Percentiles rank a stretch among this genome's conserved stretches.
phyloP scores from a whole-genome alignment of 1,284 basidiomycete genomes.

The Pyrrhoderma lamaoense region DNA sequence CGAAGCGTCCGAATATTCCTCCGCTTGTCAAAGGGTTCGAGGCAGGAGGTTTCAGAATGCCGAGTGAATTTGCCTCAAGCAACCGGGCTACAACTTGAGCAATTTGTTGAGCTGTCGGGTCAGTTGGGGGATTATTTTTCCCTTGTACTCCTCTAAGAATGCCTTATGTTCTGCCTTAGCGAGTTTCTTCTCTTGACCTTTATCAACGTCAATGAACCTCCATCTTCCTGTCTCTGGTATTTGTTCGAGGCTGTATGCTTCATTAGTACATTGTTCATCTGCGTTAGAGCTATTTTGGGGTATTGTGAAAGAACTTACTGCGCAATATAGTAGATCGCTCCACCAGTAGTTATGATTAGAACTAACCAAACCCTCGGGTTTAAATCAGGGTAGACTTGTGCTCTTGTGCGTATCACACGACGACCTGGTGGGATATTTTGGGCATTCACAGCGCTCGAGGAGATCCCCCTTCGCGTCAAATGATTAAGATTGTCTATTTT shows the following conservation, averaged over 20 bases:
- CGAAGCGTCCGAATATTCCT: not conserved
- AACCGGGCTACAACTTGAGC: constrained; percentile 67
- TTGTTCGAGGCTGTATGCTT: constrained; percentile 55
- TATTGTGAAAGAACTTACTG: constrained; percentile 39
- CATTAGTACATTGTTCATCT: too few species aligned
- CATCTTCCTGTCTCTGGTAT: constrained; percentile 79
- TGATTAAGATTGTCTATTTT: too few species aligned
- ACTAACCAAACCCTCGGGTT: not conserved
- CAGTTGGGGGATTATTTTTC: constrained; percentile 60
- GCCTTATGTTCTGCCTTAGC: constrained; percentile 44
- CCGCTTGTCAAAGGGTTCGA: not conserved
- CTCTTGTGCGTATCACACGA: too few species aligned
- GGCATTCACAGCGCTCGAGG: too few species aligned
- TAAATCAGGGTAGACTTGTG: too few species aligned
- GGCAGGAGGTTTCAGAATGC: constrained; percentile 38
- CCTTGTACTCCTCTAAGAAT: constrained; percentile 48
- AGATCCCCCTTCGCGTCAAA: too few species aligned
- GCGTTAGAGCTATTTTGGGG: too few species aligned
- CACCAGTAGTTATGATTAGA: constrained; percentile 24
- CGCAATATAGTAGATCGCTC: constrained; percentile 46
- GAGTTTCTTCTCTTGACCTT: constrained; percentile 51
- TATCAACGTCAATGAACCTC: constrained; percentile 76
- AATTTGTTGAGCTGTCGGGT: constrained; percentile 62
- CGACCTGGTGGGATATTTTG: too few species aligned
- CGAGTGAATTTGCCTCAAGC: constrained; percentile 66